These are phyloP conservation scores for Erodium texanum DNA, from an alignment of 441 rosid genomes.

Conservation along the genomic window DNA sequence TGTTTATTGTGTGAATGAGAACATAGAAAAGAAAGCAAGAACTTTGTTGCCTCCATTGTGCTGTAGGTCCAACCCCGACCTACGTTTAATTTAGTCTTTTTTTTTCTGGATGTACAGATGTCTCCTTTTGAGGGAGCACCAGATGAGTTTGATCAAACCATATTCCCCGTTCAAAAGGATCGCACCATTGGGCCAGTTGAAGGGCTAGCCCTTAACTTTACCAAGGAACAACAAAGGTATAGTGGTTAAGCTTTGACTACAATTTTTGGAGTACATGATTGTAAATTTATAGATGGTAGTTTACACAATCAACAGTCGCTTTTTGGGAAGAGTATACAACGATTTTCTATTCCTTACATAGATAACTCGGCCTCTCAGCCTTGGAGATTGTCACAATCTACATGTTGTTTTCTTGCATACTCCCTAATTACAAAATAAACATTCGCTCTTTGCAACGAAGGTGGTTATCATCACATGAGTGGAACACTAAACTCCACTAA, in stretches of 20 bases:
- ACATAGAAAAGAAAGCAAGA: no score
- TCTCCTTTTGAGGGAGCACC: slow-evolving; percentile 79
- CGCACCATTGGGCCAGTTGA: slow-evolving; percentile 55
- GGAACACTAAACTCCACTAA: background rate
- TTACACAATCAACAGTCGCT: background rate
- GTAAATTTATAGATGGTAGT: background rate
- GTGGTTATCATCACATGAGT: background rate
- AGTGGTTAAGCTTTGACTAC: slow-evolving; percentile 7
- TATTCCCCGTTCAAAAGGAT: slow-evolving; percentile 49
- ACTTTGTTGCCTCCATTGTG: no score
- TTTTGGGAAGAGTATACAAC: background rate
- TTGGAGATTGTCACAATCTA: no score
- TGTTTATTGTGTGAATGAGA: background rate
- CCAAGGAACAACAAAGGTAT: slow-evolving; percentile 72
- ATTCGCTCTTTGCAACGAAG: no score
- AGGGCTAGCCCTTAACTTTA: slow-evolving; percentile 48
- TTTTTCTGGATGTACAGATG: slow-evolving; percentile 31
- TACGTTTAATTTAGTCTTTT: slow-evolving; percentile 6
- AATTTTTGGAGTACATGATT: background rate
- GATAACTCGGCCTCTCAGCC: background rate
- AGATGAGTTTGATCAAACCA: slow-evolving; percentile 86
- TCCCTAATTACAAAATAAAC: no score
- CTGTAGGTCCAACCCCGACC: no score
- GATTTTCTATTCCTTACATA: background rate
- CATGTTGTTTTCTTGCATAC: no score